A percentile compares a stretch with the other conserved stretches of the same genome.
Conservation (phyloP, 306 rosid species). For the Purshia tridentata region DNA sequence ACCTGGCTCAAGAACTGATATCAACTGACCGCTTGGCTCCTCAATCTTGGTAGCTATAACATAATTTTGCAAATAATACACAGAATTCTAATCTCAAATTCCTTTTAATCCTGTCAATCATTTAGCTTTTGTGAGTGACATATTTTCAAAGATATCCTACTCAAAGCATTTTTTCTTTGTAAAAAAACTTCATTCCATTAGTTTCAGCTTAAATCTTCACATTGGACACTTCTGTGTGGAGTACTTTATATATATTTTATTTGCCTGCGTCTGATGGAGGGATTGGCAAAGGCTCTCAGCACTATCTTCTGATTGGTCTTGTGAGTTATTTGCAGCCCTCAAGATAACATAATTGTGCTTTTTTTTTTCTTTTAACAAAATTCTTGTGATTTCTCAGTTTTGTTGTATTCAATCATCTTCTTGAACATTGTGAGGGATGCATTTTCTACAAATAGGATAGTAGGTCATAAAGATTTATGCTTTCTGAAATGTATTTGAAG, state of each 20-base stretch:
- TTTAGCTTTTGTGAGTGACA: background rate
- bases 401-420: background rate
- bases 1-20: slow-evolving; percentile 87
- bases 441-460: background rate
- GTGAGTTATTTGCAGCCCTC: background rate
- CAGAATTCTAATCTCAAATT: background rate
- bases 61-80: background rate
- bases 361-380: background rate
- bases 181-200: no score
- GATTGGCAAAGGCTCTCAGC: background rate
- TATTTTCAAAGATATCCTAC: background rate
- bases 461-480: background rate
- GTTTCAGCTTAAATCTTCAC: background rate
- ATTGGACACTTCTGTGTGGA: background rate
- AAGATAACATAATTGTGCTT: background rate
- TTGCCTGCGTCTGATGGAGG: background rate
- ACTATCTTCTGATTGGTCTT: background rate
- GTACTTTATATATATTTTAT: background rate
- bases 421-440: background rate
- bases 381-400: background rate
- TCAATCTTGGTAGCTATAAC: slow-evolving; percentile 81
- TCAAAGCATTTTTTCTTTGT: no score
- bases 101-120: background rate
- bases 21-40: slow-evolving; percentile 94
- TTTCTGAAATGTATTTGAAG: background rate